Conservation (phyloP, 2,329 filamentous ascomycete species). For the Colletotrichum euphorbiae region DNA sequence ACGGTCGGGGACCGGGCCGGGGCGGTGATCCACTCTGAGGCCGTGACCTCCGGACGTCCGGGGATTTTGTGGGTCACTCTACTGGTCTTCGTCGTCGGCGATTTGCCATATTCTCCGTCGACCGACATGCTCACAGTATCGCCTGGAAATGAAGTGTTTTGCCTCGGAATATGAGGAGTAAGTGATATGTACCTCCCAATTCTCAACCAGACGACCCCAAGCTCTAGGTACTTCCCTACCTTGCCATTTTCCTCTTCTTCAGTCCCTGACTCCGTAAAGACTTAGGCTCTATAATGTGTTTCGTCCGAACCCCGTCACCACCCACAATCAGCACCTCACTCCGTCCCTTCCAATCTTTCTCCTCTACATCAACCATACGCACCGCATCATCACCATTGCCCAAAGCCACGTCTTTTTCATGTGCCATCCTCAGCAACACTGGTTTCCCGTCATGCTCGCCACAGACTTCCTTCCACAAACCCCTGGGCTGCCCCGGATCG, state of each 20-base stretch:
- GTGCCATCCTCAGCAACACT: conserved; percentile 31
- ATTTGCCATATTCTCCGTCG: conserved; percentile 3
- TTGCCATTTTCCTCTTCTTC: neutral
- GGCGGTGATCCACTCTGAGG: neutral
- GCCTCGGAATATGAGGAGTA: too few species aligned
- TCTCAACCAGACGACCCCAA: neutral
- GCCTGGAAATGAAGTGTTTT: too few species aligned
- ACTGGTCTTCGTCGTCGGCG: neutral
- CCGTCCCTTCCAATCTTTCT: conserved; percentile 32
- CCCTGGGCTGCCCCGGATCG: conserved; percentile 23
- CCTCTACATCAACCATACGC: conserved; percentile 33
- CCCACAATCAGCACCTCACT: conserved; percentile 33
- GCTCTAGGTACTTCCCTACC: neutral
- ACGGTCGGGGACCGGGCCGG: too few species aligned
- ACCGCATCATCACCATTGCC: neutral
- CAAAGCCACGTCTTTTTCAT: neutral
- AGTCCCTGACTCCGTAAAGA: neutral
- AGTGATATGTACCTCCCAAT: neutral
- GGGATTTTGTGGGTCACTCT: neutral
- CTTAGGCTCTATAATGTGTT: conserved; percentile 32
- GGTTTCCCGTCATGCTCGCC: conserved; percentile 20
- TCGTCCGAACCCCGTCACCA: conserved; percentile 8
- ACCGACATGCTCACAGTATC: neutral
- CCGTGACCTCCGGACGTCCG: neutral
- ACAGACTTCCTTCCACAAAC: conserved; percentile 18